phyloP scores from a whole-genome alignment of 352 stramenopile genomes.

The Stramenopiles sp. region DNA sequence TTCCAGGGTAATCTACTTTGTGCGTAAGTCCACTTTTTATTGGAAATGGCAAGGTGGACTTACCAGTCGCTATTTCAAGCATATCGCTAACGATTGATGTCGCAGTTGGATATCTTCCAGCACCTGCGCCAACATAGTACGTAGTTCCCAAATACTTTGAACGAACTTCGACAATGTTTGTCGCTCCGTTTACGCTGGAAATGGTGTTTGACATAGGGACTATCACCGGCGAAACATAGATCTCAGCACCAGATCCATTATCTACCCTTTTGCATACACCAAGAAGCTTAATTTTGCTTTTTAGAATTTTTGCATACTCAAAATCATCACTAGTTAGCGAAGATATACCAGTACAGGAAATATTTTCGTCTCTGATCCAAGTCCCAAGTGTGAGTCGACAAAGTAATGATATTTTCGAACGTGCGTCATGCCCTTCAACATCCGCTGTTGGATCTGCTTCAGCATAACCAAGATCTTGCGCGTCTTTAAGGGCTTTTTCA shows the following conservation, averaged over 20 bases:
- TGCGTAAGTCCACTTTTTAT: constrained; percentile 40
- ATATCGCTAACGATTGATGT: constrained; percentile 89
- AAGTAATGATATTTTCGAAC: constrained; percentile 83
- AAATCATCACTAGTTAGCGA: constrained; percentile 67
- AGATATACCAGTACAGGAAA: constrained; percentile 77
- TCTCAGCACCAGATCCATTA: constrained; percentile 39
- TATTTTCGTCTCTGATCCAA: constrained; percentile 53
- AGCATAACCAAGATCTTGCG: constrained; percentile 68
- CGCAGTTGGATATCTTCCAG: constrained; percentile 77
- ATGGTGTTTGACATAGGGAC: constrained; percentile 67
- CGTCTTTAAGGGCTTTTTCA: constrained; percentile 69
- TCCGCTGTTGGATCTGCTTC: constrained; percentile 83
- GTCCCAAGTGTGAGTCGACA: constrained; percentile 76
- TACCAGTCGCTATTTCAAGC: constrained; percentile 60
- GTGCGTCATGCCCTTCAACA: constrained; percentile 82
- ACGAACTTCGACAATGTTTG: constrained; percentile 57
- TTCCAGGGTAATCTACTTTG: constrained; percentile 65
- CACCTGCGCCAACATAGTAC: constrained; percentile 70
- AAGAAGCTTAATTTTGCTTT: constrained; percentile 86
- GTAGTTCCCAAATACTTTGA: constrained; percentile 60
- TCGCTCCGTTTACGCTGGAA: constrained; percentile 52
- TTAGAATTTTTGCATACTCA: constrained; percentile 81
- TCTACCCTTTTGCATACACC: constrained; percentile 53
- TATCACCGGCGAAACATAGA: constrained; percentile 74
- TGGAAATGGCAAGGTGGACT: constrained; percentile 52